These are phyloP conservation scores for Pythium volutum DNA, from an alignment of 352 stramenopile species.

Conservation along the genomic window DNA sequence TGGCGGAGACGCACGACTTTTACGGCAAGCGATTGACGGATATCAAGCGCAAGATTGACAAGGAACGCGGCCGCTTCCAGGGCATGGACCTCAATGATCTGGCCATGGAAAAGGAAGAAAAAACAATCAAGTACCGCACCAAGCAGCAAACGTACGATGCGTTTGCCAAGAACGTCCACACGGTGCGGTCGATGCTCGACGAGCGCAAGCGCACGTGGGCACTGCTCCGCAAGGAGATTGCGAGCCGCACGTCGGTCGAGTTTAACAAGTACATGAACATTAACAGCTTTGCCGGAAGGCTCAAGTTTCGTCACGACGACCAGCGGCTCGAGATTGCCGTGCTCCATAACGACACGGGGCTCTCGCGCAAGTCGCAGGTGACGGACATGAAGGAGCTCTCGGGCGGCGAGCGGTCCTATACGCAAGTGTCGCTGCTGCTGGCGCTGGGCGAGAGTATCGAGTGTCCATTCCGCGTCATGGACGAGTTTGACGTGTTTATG, in stretches of 20 bases:
- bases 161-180: slow-evolving; percentile 59
- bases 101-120: slow-evolving; percentile 70
- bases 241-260: slow-evolving; percentile 66
- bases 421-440: slow-evolving; percentile 95
- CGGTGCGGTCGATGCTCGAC: slow-evolving; percentile 72
- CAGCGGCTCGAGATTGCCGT: slow-evolving; percentile 78
- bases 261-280: slow-evolving; percentile 86
- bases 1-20: slow-evolving; percentile 64
- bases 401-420: slow-evolving; percentile 96
- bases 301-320: slow-evolving; percentile 78
- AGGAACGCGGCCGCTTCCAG: slow-evolving; percentile 71
- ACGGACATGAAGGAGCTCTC: slow-evolving; percentile 96
- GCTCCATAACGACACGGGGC: slow-evolving; percentile 72
- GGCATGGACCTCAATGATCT: slow-evolving; percentile 81
- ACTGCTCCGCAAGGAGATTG: slow-evolving; percentile 75
- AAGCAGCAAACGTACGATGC: slow-evolving; percentile 64
- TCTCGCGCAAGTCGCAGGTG: slow-evolving; percentile 79
- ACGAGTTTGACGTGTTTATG: slow-evolving; percentile 99
- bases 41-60: slow-evolving; percentile 74
- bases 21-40: slow-evolving; percentile 79
- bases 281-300: slow-evolving; percentile 83
- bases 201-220: slow-evolving; percentile 75
- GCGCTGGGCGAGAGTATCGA: slow-evolving; percentile 91
- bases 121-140: slow-evolving; percentile 59
- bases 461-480: slow-evolving; percentile 96